A percentile compares a stretch with the other conserved stretches of the same genome.
Conservation (phyloP, 306 rosid genomes). For the Lotus japonicus region DNA sequence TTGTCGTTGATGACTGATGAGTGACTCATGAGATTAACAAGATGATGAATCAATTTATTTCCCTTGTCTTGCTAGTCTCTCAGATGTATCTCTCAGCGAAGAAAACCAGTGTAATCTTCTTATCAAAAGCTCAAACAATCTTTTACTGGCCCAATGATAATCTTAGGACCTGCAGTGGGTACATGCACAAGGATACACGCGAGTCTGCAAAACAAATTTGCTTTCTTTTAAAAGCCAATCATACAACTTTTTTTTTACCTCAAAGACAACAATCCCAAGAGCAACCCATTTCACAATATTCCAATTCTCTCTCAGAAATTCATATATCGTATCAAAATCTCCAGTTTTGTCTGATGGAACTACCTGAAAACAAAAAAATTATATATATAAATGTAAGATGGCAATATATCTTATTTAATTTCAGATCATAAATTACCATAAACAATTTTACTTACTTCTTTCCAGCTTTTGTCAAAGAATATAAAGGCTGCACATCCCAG, state of each 20-base stretch:
- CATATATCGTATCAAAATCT: constrained; percentile 64
- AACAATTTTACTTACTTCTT: constrained; percentile 47
- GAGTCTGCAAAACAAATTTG: not conserved
- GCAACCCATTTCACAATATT: constrained; percentile 73
- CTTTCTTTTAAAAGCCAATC: not conserved
- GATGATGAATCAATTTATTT: not conserved
- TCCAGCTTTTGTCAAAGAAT: constrained; percentile 85
- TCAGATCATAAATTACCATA: constrained; percentile 11
- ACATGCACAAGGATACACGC: not conserved
- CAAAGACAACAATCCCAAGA: constrained; percentile 74
- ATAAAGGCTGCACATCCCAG: constrained; percentile 82
- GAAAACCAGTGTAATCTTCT: not conserved
- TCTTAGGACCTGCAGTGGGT: not conserved
- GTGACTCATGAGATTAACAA: not conserved
- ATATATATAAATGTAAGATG: constrained; percentile 20
- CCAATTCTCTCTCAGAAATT: constrained; percentile 65
- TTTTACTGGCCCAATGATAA: not conserved
- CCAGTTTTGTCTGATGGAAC: constrained; percentile 78
- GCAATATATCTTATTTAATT: constrained; percentile 18
- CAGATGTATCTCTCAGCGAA: not conserved
- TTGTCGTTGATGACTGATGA: not conserved
- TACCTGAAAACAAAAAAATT: constrained; percentile 38
- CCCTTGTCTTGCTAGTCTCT: not conserved
- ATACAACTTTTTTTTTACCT: constrained; percentile 45
- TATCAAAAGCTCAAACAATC: not conserved